Base-by-base conservation (phyloP, 2,329 filamentous ascomycete genomes). In the Penicillium brevicompactum region DNA sequence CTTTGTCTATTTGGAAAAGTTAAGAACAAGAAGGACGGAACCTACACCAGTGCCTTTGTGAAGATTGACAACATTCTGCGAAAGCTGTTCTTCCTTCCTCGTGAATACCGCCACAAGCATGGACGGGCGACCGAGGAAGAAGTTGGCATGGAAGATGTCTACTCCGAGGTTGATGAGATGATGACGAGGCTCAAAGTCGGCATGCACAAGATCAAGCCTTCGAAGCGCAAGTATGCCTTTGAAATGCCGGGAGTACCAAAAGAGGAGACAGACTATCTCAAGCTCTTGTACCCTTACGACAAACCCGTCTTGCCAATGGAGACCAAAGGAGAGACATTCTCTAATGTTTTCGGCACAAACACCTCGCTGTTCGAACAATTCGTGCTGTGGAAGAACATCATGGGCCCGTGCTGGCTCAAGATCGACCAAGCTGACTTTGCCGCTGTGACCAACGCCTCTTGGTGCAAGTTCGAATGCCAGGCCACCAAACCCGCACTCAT, bases 331-430 rank as follows among this genome's bases (percentile, higher is more conserved):
- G 87, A 96, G 71, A 97, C 94, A 0, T 99, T 93, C 70, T 97
- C 93, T 1, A 90, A 91, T 62, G 88, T 96, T 22, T 99, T 99
- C 64, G 94, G 95, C 27, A 89, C 89, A 53, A 96, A 94, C 72
- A 99, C 94, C 0, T 87, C 91, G 1, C 81, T 99, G 0, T 99
- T 99, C 66, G 94, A 99, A 75, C 94, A 99, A 66, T 99, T 99
- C 70, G 94, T 99, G 18, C 82, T 99, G 5, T 97, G 92, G 90
- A 97, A 97, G 78, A 96, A 96, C 70, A 90, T 99, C 65, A 99
- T 97, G 93, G 94, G 94, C 1, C 94, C 94, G 30, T 97, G 94
- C 73, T 99, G 94, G 94, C 83, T 99, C 44, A 92, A 88, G 70
- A 94, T 99, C 52, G 84, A 92, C 62, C 88, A 89, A 62, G 90